A percentile compares a stretch with the other conserved stretches of the same genome.
Conservation (phyloP, 306 rosid species). For the Medicago lupulina region DNA sequence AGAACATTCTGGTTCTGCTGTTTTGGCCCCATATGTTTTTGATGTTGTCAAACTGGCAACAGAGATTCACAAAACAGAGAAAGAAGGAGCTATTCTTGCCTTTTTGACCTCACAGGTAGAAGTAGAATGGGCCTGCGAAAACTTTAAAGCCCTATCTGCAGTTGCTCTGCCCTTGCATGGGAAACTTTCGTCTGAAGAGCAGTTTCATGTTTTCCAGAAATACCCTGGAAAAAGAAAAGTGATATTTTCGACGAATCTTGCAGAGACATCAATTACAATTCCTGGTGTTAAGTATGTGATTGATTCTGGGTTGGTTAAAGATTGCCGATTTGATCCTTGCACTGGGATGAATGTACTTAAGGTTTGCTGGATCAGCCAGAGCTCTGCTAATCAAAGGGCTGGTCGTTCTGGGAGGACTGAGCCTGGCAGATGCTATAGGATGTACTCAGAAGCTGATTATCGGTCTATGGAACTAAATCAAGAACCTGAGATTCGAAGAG, state of each 20-base stretch:
- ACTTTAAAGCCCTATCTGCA: constrained; percentile 65
- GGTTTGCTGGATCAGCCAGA: constrained; percentile 84
- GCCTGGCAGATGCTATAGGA: constrained; percentile 91
- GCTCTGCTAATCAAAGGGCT: constrained; percentile 93
- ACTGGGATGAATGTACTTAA: constrained; percentile 92
- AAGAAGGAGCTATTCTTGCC: constrained; percentile 85
- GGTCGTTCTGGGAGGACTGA: constrained; percentile 99
- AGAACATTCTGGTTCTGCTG: constrained; percentile 48
- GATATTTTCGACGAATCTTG: constrained; percentile 91
- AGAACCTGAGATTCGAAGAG: constrained; percentile 96
- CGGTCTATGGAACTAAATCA: constrained; percentile 70
- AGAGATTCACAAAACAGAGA: constrained; percentile 69
- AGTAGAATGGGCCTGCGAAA: constrained; percentile 95
- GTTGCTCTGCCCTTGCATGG: constrained; percentile 85
- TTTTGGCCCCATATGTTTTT: constrained; percentile 61
- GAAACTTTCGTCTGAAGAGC: constrained; percentile 81
- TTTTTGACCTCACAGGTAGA: constrained; percentile 95
- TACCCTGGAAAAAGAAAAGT: constrained; percentile 79
- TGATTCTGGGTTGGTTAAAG: constrained; percentile 88
- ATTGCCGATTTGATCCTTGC: constrained; percentile 79
- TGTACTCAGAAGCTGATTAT: constrained; percentile 78
- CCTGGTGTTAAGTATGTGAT: constrained; percentile 96
- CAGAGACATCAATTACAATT: constrained; percentile 94
- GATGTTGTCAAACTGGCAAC: constrained; percentile 75
- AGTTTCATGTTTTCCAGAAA: constrained; percentile 69